Evolutionary conservation across 139 green algal genomes (phyloP), one percentile per base, ranked within the genome.

Genomic region (Edaphochlamys debaryana): DNA sequence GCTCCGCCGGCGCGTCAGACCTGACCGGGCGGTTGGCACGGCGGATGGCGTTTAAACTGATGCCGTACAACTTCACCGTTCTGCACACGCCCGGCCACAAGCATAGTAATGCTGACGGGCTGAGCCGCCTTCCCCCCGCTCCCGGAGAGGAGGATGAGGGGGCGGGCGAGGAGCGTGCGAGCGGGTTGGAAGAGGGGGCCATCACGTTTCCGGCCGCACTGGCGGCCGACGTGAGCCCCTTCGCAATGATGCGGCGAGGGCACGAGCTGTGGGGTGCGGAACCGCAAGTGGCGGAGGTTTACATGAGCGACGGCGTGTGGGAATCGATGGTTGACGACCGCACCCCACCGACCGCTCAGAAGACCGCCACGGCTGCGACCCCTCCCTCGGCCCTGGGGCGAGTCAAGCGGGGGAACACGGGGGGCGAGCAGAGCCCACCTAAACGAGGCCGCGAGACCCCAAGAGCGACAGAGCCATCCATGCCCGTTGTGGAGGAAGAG

Each of bases 1-100:
- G n/a, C n/a, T n/a, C n/a, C 70, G 25, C 64, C 22, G 76, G 40
- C 11, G 67, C 45, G 8, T 60, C 34, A 27, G 56, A 76, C 45
- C n/a, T 77, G 40, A 75, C 71, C 27, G 75, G 71, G 1, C 79
- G 69, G 72, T 50, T 87, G 20, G 73, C 75, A 25, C n/a, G n/a
- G n/a, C 63, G 82, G 0, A 83, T 50, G 30, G 70, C 71, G 20
- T 45, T 87, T 8, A 34, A 54, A 20, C 48, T 87, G 34, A 64
- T 79, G 41, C 66, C 76, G 23, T 81, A 79, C 25, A 37, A 79
- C 38, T 76, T 82, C n/a, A 34, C 30, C 4, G 75, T 87, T 13
- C 17, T 73, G 27, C 62, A 77, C 45, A 62, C 41, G 45, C 40
- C 69, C 1, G 42, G 69, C 17, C 3, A n/a, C 22, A 32, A 34